A percentile compares a stretch with the other conserved stretches of the same genome.
Conservation (phyloP, 1,139 yeast species). For the Magnusiomyces starmeri region DNA sequence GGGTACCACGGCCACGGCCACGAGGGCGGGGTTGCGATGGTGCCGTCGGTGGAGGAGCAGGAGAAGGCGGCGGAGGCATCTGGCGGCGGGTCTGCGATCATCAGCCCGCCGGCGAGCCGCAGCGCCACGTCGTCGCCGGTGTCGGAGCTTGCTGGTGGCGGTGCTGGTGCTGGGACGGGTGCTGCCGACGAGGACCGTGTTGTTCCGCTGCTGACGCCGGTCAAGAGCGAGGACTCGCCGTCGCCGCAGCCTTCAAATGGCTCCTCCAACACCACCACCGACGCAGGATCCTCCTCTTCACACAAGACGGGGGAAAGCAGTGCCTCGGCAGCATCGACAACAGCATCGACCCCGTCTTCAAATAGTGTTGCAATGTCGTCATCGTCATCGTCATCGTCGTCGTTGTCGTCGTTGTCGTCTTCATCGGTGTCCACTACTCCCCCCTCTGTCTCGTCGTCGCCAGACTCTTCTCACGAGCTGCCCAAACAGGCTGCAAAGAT, state of each 20-base stretch:
- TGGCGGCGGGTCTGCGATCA: not conserved
- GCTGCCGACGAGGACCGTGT: no score
- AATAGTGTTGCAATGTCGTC: no score
- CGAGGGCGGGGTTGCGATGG: not conserved
- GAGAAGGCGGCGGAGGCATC: not conserved
- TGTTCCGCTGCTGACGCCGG: not conserved
- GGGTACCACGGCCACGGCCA: not conserved
- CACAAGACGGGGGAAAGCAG: not conserved
- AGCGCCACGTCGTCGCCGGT: not conserved
- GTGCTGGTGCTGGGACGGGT: not conserved
- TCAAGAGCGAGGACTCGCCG: not conserved
- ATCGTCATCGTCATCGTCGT: slow-evolving; percentile 2
- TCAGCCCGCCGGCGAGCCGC: not conserved
- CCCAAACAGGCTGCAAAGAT: not conserved
- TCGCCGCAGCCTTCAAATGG: not conserved
- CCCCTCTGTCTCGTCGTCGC: not conserved
- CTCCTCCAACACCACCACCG: not conserved
- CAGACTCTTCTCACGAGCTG: not conserved
- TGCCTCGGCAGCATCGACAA: not conserved
- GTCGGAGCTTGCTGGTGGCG: not conserved
- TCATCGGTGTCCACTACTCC: not conserved
- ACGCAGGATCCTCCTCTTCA: not conserved
- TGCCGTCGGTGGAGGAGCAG: not conserved
- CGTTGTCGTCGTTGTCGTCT: not conserved
- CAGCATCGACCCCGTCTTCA: not conserved